phyloP scores from a whole-genome alignment of 257 asterid genomes.

The Solanum commersonii region DNA sequence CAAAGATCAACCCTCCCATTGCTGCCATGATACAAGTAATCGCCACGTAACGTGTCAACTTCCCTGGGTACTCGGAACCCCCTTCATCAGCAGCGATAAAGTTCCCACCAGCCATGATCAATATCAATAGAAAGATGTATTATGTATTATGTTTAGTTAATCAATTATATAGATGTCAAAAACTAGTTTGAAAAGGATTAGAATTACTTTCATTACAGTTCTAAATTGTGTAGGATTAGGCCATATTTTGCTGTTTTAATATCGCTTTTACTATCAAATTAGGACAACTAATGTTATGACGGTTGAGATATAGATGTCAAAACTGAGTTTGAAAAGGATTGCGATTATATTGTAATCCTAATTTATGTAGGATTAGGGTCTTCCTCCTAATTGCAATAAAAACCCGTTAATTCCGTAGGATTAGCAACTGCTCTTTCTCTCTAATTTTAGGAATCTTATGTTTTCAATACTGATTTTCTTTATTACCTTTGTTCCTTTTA shows the following conservation, averaged over 20 bases:
- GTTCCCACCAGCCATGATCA: neutral
- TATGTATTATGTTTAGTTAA: neutral
- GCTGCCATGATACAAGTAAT: neutral
- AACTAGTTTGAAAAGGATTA: too few species aligned
- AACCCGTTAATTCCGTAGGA: neutral
- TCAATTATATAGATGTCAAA: neutral
- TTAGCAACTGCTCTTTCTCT: neutral
- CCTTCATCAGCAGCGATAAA: neutral
- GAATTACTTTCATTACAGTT: too few species aligned
- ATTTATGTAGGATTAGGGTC: neutral
- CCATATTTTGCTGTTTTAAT: too few species aligned
- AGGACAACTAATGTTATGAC: too few species aligned
- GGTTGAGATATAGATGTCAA: too few species aligned
- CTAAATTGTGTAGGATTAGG: neutral
- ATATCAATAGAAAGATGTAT: neutral
- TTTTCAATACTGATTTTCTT: too few species aligned
- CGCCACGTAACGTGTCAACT: neutral
- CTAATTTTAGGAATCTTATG: neutral
- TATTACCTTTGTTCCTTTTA: too few species aligned
- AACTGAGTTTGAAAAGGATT: too few species aligned
- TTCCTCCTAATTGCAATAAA: neutral
- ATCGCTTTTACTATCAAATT: too few species aligned
- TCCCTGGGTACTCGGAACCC: neutral
- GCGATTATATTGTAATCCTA: too few species aligned
- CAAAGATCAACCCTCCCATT: neutral